Base-by-base conservation (phyloP, 2,329 filamentous ascomycete species). In the Apiospora kogelbergensis region DNA sequence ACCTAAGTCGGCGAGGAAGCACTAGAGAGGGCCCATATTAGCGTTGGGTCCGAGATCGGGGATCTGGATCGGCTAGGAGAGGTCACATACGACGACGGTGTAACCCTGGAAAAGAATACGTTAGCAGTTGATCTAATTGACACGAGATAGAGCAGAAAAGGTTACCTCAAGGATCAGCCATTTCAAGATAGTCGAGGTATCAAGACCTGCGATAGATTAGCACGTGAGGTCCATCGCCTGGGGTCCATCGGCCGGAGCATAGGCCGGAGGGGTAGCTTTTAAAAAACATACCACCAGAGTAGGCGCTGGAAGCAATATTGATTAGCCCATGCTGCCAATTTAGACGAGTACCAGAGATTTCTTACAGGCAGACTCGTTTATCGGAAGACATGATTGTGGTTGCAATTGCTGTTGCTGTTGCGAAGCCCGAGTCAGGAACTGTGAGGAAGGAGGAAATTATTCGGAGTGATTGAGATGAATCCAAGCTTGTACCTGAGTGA, bases 1-100 rank as follows among this genome's bases (percentile, higher is more conserved):
- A 69, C 92, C 92, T 74, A 93, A 88, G 81, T 93, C 86, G 82
- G 91, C 91, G 79, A 92, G 84, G 78, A 83, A 86, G 78, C 80
- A 83, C 30, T 53, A 53, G 46, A 30, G 46, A 13, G 1, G 46
- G 24, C 46, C 2, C 13, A 53, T 53, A 17, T 53, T 17, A 53
- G 46, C 46, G 20, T 53, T 30, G 46, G 24, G 24, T 53, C 46
- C 46, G 46, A 53, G 46, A 53, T 53, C 46, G 46, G 46, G 15
- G 24, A 1, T 24, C 24, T n/a, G 24, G 24, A 7, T 53, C 6
- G 24, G 24, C 7, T 30, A 30, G 24, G 44, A 20, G 13, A 53
- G 13, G 24, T 30, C 46, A 53, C 46, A 30, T 53, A 53, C 46
- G 40, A 77, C 72, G 68, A 77, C 75, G 42, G 71, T 71, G 53